phyloP scores from a whole-genome alignment of 2,329 filamentous ascomycete genomes.

The Epichloe festucae region DNA sequence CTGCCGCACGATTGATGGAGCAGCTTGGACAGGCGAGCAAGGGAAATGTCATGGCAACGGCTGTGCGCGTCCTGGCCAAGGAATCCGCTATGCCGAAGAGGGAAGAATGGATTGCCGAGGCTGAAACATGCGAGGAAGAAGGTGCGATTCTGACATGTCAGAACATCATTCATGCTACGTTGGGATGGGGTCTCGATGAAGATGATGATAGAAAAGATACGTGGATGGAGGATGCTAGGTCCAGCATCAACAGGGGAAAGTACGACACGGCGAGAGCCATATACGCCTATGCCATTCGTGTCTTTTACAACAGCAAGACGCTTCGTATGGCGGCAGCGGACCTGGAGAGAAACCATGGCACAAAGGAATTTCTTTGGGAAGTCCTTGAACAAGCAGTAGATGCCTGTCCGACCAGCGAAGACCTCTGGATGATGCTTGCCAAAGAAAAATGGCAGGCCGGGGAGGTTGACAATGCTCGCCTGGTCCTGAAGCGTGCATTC shows the following conservation, averaged over 20 bases:
- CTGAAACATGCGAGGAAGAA: slow-evolving; percentile 88
- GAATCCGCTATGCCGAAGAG: slow-evolving; percentile 94
- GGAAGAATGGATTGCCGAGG: slow-evolving; percentile 92
- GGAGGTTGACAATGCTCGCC: slow-evolving; percentile 73
- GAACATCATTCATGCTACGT: slow-evolving; percentile 81
- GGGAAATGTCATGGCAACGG: slow-evolving; percentile 89
- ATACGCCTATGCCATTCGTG: slow-evolving; percentile 76
- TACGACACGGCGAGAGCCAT: slow-evolving; percentile 91
- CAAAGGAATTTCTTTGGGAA: slow-evolving; percentile 67
- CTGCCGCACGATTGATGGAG: slow-evolving; percentile 80
- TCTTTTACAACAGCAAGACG: slow-evolving; percentile 79
- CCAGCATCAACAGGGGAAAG: slow-evolving; percentile 64
- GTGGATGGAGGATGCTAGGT: slow-evolving; percentile 87
- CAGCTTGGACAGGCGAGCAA: slow-evolving; percentile 66
- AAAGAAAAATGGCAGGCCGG: slow-evolving; percentile 89
- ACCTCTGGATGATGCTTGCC: slow-evolving; percentile 90
- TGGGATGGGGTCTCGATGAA: slow-evolving; percentile 87
- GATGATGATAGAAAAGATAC: slow-evolving; percentile 93
- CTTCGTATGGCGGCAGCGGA: slow-evolving; percentile 88
- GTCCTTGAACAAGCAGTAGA: slow-evolving; percentile 89
- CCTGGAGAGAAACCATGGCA: slow-evolving; percentile 80
- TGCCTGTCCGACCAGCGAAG: slow-evolving; percentile 80
- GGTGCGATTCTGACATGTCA: slow-evolving; percentile 76
- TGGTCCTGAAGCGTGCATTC: slow-evolving; percentile 80
- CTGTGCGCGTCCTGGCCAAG: slow-evolving; percentile 73